These are phyloP conservation scores for Ophiocordyceps unilateralis DNA, from an alignment of 2,329 filamentous ascomycete genomes.

Conservation along the genomic window DNA sequence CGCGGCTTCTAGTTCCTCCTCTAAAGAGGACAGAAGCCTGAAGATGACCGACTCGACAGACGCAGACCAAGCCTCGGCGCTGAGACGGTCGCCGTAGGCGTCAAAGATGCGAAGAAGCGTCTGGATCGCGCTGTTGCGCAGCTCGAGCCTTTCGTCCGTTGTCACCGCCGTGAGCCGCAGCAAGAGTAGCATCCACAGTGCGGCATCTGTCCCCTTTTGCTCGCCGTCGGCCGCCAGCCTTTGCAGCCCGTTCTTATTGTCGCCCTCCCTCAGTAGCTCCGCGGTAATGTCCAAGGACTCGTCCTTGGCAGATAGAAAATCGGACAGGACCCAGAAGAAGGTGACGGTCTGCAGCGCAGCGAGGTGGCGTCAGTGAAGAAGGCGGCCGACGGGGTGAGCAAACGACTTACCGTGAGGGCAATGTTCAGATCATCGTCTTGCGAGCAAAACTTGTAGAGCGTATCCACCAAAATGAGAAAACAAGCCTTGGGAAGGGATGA, in stretches of 20 bases:
- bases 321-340: constrained; percentile 89
- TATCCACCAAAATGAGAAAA: constrained; percentile 65
- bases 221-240: constrained; percentile 41
- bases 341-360: constrained; percentile 55
- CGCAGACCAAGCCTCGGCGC: constrained; percentile 63
- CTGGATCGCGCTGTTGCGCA: constrained; percentile 78
- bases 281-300: constrained; percentile 39
- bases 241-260: constrained; percentile 33
- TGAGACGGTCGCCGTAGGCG: constrained; percentile 69
- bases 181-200: constrained; percentile 64
- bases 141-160: constrained; percentile 53
- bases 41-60: constrained; percentile 72
- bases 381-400: neutral
- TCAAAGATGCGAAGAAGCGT: constrained; percentile 84
- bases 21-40: constrained; percentile 55
- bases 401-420: constrained; percentile 55
- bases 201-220: constrained; percentile 45
- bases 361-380: neutral
- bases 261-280: constrained; percentile 26
- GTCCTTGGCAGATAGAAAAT: constrained; percentile 54
- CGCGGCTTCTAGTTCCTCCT: constrained; percentile 30
- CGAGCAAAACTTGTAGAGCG: constrained; percentile 73
- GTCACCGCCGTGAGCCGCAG: constrained; percentile 55
- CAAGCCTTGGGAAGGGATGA: constrained; percentile 52
- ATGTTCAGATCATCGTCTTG: constrained; percentile 91